Percentiles rank a stretch among this genome's conserved stretches.
Conservation (phyloP, 306 rosid species). For the Begonia masoniana region DNA sequence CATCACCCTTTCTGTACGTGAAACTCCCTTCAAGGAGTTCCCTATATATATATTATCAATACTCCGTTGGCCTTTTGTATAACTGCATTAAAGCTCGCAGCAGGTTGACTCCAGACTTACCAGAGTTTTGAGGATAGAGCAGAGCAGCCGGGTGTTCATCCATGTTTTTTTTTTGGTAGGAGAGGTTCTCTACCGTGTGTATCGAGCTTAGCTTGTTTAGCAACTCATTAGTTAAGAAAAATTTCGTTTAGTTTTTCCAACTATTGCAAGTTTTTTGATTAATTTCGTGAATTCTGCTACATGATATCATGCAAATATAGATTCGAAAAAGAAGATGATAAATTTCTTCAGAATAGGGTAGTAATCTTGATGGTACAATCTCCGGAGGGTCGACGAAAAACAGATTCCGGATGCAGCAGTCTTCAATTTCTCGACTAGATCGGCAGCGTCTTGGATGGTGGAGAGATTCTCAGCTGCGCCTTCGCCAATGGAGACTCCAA, state of each 20-base stretch:
- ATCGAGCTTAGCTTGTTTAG: too few species aligned
- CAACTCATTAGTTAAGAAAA: too few species aligned
- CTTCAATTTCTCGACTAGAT: constrained; percentile 50
- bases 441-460: constrained; percentile 61
- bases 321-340: neutral
- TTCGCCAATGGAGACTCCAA: constrained; percentile 49
- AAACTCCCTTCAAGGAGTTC: neutral
- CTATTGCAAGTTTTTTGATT: neutral
- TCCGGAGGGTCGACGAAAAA: neutral
- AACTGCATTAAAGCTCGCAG: too few species aligned
- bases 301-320: neutral
- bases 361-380: too few species aligned
- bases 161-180: too few species aligned
- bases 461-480: constrained; percentile 57
- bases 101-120: too few species aligned
- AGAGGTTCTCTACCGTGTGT: too few species aligned
- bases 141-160: too few species aligned
- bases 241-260: too few species aligned
- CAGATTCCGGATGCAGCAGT: constrained; percentile 4
- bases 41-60: neutral
- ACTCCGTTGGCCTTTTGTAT: neutral
- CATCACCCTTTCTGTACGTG: neutral
- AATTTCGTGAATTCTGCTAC: neutral
- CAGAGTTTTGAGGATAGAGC: too few species aligned
- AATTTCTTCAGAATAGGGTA: too few species aligned